Conservation (phyloP, 257 asterid genomes). For the Solanum rostratum region DNA sequence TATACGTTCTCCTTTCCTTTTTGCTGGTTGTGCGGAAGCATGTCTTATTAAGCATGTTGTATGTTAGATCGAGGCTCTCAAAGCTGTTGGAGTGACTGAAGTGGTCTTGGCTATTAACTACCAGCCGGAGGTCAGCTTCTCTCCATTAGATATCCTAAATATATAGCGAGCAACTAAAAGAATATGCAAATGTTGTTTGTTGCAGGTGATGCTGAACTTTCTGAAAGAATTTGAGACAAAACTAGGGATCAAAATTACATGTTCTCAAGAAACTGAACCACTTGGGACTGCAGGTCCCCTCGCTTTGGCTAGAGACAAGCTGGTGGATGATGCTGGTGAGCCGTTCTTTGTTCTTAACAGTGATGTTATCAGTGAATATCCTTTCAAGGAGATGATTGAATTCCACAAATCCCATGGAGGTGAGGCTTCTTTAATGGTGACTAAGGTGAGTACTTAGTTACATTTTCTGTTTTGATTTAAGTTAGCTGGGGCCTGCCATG, state of each 20-base stretch:
- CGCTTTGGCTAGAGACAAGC: slow-evolving; percentile 91
- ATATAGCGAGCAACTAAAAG: neutral
- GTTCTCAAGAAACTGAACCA: slow-evolving; percentile 97
- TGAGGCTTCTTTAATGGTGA: slow-evolving; percentile 96
- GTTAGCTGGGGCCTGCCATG: neutral
- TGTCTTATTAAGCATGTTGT: neutral
- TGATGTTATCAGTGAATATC: slow-evolving; percentile 90
- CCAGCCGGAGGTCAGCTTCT: slow-evolving; percentile 74
- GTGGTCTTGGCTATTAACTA: slow-evolving; percentile 92
- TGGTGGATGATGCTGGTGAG: slow-evolving; percentile 70
- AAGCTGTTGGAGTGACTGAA: slow-evolving; percentile 88
- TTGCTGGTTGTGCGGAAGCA: neutral
- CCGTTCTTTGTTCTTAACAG: slow-evolving; percentile 94
- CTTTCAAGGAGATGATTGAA: slow-evolving; percentile 70
- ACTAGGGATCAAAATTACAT: slow-evolving; percentile 79
- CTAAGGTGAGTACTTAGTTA: slow-evolving; percentile 29
- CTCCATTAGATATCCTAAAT: neutral
- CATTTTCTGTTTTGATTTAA: neutral
- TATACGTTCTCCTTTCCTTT: neutral
- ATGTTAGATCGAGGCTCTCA: slow-evolving; percentile 80
- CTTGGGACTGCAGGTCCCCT: slow-evolving; percentile 99
- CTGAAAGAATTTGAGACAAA: slow-evolving; percentile 85
- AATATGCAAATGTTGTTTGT: neutral
- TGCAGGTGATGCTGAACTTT: slow-evolving; percentile 71
- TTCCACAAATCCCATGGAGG: slow-evolving; percentile 97